Evolutionary conservation across 2,329 filamentous ascomycete genomes (phyloP), one percentile per base, ranked within the genome.

Genomic region (Chalara sp.): DNA sequence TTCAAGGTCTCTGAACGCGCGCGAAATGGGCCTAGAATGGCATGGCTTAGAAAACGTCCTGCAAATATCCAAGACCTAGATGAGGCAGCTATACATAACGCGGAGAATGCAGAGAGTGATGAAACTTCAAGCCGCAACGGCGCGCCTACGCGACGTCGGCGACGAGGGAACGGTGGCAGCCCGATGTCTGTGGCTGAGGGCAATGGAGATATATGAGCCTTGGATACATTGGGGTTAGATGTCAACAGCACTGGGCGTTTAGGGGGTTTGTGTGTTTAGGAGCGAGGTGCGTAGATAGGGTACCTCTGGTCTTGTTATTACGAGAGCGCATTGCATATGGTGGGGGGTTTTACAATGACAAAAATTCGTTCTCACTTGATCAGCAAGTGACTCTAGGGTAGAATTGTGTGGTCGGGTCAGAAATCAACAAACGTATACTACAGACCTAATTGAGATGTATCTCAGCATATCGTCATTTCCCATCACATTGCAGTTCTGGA

Each of bases 1-100:
- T 99, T 99, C 74, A 82, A 87, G 55, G 93, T 99, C 28, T 92
- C 88, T 13, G 93, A 97, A 69, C 78, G 91, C 52, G 89, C 93
- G 41, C 83, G 87, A 59, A 90, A 88, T 29, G 93, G 93, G 0
- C 93, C 93, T 10, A 80, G 93, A 54, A 99, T 99, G 93, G 90
- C 91, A 67, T 99, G 93, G 93, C 73, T 99, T 61, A 83, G 93
- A 59, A 84, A 86, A 69, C 86, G 90, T 65, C 93, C 93, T 0
- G 75, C 76, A 11, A 82, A 96, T 63, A 76, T 96, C 50, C 83
- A 77, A 42, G 87, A 95, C 61, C 75, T 97, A 46, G 90, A 99
- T 65, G 93, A 99, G 70, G 76, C 79, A n/a, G 71, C 75, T 8
- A 67, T 70, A 6, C 80, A 74, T 58, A 75, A 72, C 29, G 72